Evolutionary conservation across 495 filamentous ascomycete species (phyloP).

Genomic region (Aspergillus leporis): DNA sequence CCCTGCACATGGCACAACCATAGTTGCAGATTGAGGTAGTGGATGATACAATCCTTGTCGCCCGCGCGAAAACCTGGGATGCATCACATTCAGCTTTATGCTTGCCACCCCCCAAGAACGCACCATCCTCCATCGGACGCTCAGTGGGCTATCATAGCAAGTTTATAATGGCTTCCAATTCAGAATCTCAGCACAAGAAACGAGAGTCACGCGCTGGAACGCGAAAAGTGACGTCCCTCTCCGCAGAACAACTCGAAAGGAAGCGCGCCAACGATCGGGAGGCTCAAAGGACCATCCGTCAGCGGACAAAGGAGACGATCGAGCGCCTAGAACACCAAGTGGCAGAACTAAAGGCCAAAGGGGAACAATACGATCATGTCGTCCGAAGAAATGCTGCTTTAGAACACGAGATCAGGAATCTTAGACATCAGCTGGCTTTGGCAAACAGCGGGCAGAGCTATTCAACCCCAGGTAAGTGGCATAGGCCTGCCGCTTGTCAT

Average conservation of each 20-base stretch:
- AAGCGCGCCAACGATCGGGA: slow-evolving; percentile 66
- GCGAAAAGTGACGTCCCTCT: slow-evolving; percentile 58
- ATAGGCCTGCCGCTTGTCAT: background rate
- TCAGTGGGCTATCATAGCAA: slow-evolving; percentile 6
- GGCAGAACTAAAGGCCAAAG: slow-evolving; percentile 47
- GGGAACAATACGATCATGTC: slow-evolving; percentile 49
- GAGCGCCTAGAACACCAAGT: slow-evolving; percentile 54
- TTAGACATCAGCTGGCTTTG: slow-evolving; percentile 43
- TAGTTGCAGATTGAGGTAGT: slow-evolving; percentile 18
- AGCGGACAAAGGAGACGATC: slow-evolving; percentile 60
- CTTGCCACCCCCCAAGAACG: slow-evolving; percentile 10
- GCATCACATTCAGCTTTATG: slow-evolving; percentile 12
- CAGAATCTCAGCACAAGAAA: slow-evolving; percentile 27
- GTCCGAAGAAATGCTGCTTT: slow-evolving; percentile 55
- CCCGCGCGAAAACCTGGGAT: slow-evolving; percentile 18
- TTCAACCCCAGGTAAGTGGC: slow-evolving; percentile 18
- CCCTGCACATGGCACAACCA: slow-evolving; percentile 27
- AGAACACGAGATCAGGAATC: slow-evolving; percentile 50
- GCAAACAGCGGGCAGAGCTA: slow-evolving; percentile 19
- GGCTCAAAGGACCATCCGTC: slow-evolving; percentile 62
- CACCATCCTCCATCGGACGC: slow-evolving; percentile 13
- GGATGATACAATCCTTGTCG: slow-evolving; percentile 10
- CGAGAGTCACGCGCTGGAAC: slow-evolving; percentile 57
- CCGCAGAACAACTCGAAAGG: slow-evolving; percentile 59
- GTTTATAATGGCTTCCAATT: slow-evolving; percentile 21